Conservation (phyloP, 345 rosid genomes). For the Brassica cretica region DNA sequence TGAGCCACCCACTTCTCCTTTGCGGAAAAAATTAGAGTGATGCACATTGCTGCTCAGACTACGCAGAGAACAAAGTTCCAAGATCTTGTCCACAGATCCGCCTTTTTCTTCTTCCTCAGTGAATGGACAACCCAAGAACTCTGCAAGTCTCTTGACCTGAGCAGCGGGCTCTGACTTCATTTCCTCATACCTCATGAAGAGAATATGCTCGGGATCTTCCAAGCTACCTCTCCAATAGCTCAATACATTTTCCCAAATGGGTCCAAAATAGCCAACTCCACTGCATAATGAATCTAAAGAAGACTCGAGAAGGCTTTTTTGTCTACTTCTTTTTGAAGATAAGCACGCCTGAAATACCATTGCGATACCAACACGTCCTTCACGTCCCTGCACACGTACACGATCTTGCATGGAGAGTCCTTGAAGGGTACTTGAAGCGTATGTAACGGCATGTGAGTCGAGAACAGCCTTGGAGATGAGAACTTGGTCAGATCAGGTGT, state of each 20-base stretch:
- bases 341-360: constrained; percentile 51
- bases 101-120: constrained; percentile 41
- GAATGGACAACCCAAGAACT: constrained; percentile 48
- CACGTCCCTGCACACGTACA: constrained; percentile 56
- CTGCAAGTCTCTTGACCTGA: constrained; percentile 41
- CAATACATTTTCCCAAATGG: constrained; percentile 56
- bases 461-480: constrained; percentile 43
- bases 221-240: constrained; percentile 54
- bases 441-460: constrained; percentile 48
- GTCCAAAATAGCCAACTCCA: constrained; percentile 49
- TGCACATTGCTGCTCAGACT: constrained; percentile 40
- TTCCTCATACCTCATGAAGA: constrained; percentile 58
- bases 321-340: constrained; percentile 2
- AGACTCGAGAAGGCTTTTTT: constrained; percentile 32
- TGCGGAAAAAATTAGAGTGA: constrained; percentile 36
- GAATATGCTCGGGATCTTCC: constrained; percentile 40
- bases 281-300: constrained; percentile 43
- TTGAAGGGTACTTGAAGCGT: not conserved
- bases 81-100: constrained; percentile 32
- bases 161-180: constrained; percentile 35
- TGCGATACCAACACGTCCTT: constrained; percentile 55
- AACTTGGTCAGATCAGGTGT: constrained; percentile 29
- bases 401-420: constrained; percentile 49
- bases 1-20: constrained; percentile 57
- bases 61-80: constrained; percentile 50